Percentiles rank a stretch among this genome's conserved stretches.
Evolutionary conservation across 345 rosid genomes (phyloP).

Genomic region (Populus davidiana): DNA sequence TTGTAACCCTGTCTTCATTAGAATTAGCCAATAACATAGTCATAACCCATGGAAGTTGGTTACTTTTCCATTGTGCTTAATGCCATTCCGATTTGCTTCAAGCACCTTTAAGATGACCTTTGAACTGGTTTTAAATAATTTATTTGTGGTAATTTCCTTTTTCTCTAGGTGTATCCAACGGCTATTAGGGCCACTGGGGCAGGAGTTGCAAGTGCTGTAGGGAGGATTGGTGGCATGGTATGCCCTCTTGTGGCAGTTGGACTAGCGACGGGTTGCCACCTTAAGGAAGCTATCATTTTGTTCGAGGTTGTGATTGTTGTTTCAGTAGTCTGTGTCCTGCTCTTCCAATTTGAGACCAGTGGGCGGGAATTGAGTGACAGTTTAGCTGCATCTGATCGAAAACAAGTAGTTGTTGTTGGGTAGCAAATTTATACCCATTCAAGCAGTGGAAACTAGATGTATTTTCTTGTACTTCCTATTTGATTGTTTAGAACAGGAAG

Average conservation of each 20-base stretch:
- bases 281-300: constrained; percentile 17
- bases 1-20: too few relatives aligned
- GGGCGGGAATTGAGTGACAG: constrained; percentile 21
- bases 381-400: constrained; percentile 6
- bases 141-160: background rate
- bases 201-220: constrained; percentile 23
- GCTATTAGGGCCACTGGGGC: constrained; percentile 20
- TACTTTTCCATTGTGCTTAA: too few relatives aligned
- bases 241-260: constrained; percentile 29
- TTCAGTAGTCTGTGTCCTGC: constrained; percentile 9
- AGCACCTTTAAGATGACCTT: background rate
- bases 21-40: too few relatives aligned
- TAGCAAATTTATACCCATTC: too few relatives aligned
- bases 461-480: too few relatives aligned
- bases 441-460: too few relatives aligned
- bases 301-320: constrained; percentile 10
- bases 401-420: background rate
- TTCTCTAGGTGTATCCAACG: constrained; percentile 21
- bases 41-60: too few relatives aligned
- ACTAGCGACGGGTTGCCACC: constrained; percentile 14
- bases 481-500: too few relatives aligned
- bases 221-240: constrained; percentile 25
- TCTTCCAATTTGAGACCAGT: constrained; percentile 24
- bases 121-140: background rate
- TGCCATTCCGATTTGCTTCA: too few relatives aligned